These are phyloP conservation scores for Penicillium vulpinum DNA, from an alignment of 2,329 filamentous ascomycete species.

Conservation along the genomic window DNA sequence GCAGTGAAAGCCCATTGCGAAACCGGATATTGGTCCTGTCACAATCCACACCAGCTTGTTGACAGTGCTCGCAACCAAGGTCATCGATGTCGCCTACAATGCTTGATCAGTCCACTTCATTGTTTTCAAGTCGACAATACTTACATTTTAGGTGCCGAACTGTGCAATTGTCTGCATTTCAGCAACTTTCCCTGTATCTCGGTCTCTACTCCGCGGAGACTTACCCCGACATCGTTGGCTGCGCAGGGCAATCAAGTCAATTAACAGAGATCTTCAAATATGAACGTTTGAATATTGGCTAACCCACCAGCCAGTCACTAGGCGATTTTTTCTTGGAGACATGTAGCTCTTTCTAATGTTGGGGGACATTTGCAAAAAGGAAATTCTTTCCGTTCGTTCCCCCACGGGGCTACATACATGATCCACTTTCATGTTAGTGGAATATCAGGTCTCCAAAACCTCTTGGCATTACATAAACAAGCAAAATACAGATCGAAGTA, in stretches of 20 bases:
- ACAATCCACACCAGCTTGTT: constrained; percentile 16
- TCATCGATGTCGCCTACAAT: constrained; percentile 21
- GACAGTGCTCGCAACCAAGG: constrained; percentile 19
- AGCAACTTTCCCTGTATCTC: neutral
- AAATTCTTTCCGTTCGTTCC: constrained; percentile 10
- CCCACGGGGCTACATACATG: neutral
- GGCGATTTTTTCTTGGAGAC: constrained; percentile 19
- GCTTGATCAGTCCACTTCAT: neutral
- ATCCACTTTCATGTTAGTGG: neutral
- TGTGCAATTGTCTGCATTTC: neutral
- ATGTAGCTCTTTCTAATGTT: constrained; percentile 8
- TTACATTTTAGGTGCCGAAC: constrained; percentile 29
- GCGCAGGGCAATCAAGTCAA: constrained; percentile 5
- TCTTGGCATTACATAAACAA: neutral
- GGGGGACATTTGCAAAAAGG: constrained; percentile 13
- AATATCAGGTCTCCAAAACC: neutral
- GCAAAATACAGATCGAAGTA: neutral
- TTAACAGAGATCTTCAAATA: neutral
- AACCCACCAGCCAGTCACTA: constrained; percentile 25
- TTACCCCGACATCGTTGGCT: constrained; percentile 29
- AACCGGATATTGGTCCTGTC: constrained; percentile 26
- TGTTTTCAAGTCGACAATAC: neutral
- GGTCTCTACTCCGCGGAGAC: neutral
- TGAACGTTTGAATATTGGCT: neutral
- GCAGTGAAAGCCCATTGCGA: constrained; percentile 18